Evolutionary conservation across 768 basidiomycete genomes (phyloP).

Genomic region (Tylopilus intermedius): DNA sequence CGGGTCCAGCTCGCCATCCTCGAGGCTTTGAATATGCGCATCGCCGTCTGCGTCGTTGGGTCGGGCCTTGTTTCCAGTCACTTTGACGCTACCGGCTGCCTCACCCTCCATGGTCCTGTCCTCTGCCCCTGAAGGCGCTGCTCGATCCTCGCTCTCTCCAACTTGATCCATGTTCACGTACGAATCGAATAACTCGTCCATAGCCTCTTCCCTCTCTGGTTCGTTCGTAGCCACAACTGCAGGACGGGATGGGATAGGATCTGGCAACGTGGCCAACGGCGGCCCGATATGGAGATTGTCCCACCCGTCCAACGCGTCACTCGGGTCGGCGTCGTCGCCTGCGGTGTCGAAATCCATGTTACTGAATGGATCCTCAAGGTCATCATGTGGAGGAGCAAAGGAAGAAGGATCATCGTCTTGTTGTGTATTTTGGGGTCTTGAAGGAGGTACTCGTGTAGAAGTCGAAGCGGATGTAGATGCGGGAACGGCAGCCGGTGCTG

Average conservation of each 20-base stretch:
- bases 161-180: conserved; percentile 22
- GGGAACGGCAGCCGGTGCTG: background rate
- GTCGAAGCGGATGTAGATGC: background rate
- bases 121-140: background rate
- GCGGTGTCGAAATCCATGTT: conserved; percentile 12
- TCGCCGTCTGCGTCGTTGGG: background rate
- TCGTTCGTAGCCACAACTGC: background rate
- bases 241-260: background rate
- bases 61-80: background rate
- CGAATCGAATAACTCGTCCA: conserved; percentile 19
- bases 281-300: conserved; percentile 9
- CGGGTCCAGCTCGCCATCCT: conserved; percentile 17
- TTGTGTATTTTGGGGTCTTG: background rate
- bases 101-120: background rate
- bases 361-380: conserved; percentile 13
- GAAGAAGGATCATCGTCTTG: background rate
- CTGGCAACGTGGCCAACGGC: background rate
- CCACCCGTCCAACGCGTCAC: conserved; percentile 1
- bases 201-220: conserved; percentile 2
- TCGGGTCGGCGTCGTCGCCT: background rate
- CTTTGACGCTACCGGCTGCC: no score
- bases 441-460: background rate
- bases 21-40: background rate
- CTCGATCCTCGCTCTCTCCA: background rate
- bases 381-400: conserved; percentile 6